Percentiles rank a stretch among this genome's conserved stretches.
These are phyloP conservation scores for Lichenothelia convexa DNA, from an alignment of 495 filamentous ascomycete genomes.

Conservation along the genomic window DNA sequence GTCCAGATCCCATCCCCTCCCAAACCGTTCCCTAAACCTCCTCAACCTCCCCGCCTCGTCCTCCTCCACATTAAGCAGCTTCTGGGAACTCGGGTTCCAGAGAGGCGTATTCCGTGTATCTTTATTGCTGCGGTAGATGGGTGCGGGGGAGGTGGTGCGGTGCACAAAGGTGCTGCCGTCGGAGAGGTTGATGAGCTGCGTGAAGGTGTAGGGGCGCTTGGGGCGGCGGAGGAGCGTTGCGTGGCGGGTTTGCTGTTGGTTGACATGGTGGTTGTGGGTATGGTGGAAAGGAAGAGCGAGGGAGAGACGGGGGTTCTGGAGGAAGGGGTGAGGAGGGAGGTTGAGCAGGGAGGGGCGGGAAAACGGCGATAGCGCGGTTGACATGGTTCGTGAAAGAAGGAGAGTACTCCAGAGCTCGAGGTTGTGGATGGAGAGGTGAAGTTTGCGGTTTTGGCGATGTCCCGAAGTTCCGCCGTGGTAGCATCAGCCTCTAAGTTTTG, in stretches of 20 bases:
- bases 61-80: slow-evolving; percentile 70
- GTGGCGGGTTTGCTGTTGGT: slow-evolving; percentile 40
- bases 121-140: slow-evolving; percentile 58
- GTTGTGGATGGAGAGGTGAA: too few species aligned
- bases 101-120: slow-evolving; percentile 74
- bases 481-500: too few species aligned
- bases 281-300: slow-evolving; percentile 10
- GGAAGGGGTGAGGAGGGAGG: too few species aligned
- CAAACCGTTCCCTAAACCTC: slow-evolving; percentile 71
- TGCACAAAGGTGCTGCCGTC: slow-evolving; percentile 77
- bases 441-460: too few species aligned
- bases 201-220: slow-evolving; percentile 86
- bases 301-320: slow-evolving; percentile 11
- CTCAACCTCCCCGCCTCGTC: slow-evolving; percentile 86
- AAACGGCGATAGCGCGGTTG: too few species aligned
- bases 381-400: too few species aligned
- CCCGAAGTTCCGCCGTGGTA: too few species aligned
- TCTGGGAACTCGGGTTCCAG: slow-evolving; percentile 72
- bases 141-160: slow-evolving; percentile 70
- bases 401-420: too few species aligned
- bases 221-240: slow-evolving; percentile 80
- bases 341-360: too few species aligned
- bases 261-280: slow-evolving; percentile 9
- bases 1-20: slow-evolving; percentile 59
- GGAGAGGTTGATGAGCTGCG: slow-evolving; percentile 83